A percentile compares a stretch with the other conserved stretches of the same genome.
Evolutionary conservation across 306 rosid genomes (phyloP).

Genomic region (Sophora flavescens): DNA sequence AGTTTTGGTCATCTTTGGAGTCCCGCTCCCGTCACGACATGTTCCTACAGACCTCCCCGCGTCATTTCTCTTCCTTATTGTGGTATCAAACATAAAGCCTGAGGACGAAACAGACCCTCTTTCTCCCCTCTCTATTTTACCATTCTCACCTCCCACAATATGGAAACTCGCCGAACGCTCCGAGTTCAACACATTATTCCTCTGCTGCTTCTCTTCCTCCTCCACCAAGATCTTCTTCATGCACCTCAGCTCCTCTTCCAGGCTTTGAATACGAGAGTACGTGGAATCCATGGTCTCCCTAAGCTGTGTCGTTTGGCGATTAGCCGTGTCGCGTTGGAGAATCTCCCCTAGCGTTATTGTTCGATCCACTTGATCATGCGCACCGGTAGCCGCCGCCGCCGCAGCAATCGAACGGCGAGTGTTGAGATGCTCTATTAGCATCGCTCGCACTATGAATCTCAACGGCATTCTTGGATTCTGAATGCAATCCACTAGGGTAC

Average conservation of each 20-base stretch:
- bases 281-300: slow-evolving; percentile 75
- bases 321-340: slow-evolving; percentile 63
- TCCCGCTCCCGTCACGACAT: too few species aligned
- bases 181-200: slow-evolving; percentile 33
- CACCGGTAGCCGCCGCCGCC: not conserved
- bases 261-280: slow-evolving; percentile 61
- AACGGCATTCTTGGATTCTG: slow-evolving; percentile 86
- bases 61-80: not conserved
- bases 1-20: slow-evolving; percentile 44
- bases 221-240: slow-evolving; percentile 66
- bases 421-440: slow-evolving; percentile 83
- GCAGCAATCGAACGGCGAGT: slow-evolving; percentile 65
- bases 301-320: slow-evolving; percentile 61
- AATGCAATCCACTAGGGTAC: slow-evolving; percentile 62
- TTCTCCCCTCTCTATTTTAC: slow-evolving; percentile 59
- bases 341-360: slow-evolving; percentile 57
- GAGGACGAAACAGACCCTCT: slow-evolving; percentile 65
- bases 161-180: slow-evolving; percentile 76
- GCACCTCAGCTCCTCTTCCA: slow-evolving; percentile 65
- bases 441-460: slow-evolving; percentile 78
- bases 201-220: slow-evolving; percentile 13
- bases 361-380: slow-evolving; percentile 30
- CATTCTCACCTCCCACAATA: slow-evolving; percentile 32
- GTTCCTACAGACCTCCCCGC: slow-evolving; percentile 21
- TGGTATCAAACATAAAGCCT: slow-evolving; percentile 44